Conservation (phyloP, 1,139 yeast species). For the Zygoascus hellenicus region DNA sequence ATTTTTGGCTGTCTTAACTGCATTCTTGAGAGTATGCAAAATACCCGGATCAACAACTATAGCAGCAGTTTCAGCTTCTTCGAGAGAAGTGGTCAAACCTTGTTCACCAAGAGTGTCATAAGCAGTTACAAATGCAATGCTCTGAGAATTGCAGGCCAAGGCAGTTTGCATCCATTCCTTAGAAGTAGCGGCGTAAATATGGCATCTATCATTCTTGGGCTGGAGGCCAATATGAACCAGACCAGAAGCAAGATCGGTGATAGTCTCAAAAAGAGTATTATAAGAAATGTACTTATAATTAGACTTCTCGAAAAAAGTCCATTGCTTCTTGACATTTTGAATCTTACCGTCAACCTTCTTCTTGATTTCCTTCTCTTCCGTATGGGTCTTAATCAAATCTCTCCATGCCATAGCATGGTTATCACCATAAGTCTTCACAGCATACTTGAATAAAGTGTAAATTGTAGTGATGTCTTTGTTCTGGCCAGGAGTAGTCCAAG, state of each 20-base stretch:
- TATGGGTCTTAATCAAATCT: constrained; percentile 63
- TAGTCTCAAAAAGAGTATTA: constrained; percentile 47
- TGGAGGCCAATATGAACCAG: constrained; percentile 65
- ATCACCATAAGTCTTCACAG: constrained; percentile 52
- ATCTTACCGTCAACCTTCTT: constrained; percentile 76
- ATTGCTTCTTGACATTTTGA: constrained; percentile 66
- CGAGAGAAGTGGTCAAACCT: constrained; percentile 82
- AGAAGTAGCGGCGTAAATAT: constrained; percentile 78
- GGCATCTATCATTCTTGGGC: constrained; percentile 63
- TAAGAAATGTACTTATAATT: constrained; percentile 63
- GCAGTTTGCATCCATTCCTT: constrained; percentile 88
- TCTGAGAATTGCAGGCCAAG: constrained; percentile 68
- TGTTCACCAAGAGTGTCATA: constrained; percentile 93
- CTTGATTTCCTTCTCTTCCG: constrained; percentile 67
- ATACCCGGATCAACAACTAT: constrained; percentile 79
- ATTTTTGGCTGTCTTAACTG: constrained; percentile 58
- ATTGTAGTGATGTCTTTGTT: constrained; percentile 45
- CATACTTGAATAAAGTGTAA: constrained; percentile 63
- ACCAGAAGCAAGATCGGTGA: constrained; percentile 66
- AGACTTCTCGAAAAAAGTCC: constrained; percentile 80
- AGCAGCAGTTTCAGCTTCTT: constrained; percentile 71
- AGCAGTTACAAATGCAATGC: constrained; percentile 88
- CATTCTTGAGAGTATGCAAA: constrained; percentile 59
- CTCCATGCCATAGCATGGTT: constrained; percentile 73
- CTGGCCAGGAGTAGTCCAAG: constrained; percentile 33